These are phyloP conservation scores for Isatis tinctoria DNA, from an alignment of 345 rosid genomes.

Conservation along the genomic window DNA sequence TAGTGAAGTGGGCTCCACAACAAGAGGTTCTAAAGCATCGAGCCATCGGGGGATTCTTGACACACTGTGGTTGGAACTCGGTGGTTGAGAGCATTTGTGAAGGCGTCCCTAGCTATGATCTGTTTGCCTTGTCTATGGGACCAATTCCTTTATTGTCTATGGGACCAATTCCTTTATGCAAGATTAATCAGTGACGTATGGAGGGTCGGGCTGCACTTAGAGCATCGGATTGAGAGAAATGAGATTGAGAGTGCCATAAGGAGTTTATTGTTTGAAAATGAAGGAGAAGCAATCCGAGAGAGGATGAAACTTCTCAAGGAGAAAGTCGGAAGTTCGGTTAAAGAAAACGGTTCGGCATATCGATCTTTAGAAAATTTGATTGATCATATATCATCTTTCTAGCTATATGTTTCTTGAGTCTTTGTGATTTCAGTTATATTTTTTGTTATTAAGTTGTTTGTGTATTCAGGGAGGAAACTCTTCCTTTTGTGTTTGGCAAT, in stretches of 20 bases:
- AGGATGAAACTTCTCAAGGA: constrained; percentile 5
- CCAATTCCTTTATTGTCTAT: not conserved
- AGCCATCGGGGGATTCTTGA: constrained; percentile 29
- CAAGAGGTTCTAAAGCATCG: constrained; percentile 24
- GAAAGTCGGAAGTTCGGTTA: constrained; percentile 20
- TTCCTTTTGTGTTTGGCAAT: not conserved
- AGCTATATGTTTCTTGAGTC: not conserved
- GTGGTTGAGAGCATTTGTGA: constrained; percentile 29
- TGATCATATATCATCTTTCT: constrained; percentile 16
- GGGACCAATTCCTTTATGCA: constrained; percentile 25
- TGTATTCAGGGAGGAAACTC: not conserved
- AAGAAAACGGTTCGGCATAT: constrained; percentile 5
- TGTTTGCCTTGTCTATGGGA: constrained; percentile 25
- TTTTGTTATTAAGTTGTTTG: not conserved
- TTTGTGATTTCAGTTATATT: not conserved
- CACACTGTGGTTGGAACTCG: constrained; percentile 32
- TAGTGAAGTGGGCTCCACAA: constrained; percentile 31
- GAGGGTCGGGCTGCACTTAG: constrained; percentile 24
- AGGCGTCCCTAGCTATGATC: constrained; percentile 26
- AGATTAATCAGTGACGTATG: constrained; percentile 16
- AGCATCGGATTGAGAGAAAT: constrained; percentile 12
- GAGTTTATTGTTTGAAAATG: not conserved
- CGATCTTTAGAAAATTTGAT: constrained; percentile 10
- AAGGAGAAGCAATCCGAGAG: constrained; percentile 23
- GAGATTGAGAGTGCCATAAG: constrained; percentile 8